Evolutionary conservation across 345 rosid genomes (phyloP).

Genomic region (Murraya koenigii): DNA sequence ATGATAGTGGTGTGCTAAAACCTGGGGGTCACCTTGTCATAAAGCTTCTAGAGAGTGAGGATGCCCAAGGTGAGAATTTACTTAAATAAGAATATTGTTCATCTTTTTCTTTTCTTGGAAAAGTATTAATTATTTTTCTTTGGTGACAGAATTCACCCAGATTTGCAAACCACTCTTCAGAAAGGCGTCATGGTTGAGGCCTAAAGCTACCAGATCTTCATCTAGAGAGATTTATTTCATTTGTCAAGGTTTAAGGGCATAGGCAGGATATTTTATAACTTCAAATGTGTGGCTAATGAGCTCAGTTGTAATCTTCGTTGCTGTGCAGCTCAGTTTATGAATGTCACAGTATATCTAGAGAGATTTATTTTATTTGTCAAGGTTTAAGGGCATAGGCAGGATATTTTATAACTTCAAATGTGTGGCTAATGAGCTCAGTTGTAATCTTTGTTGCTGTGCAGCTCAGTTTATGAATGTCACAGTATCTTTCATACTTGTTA

Average conservation of each 20-base stretch:
- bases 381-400: constrained; percentile 35
- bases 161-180: constrained; percentile 77
- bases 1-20: constrained; percentile 50
- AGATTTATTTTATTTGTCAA: constrained; percentile 87
- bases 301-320: background rate
- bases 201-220: constrained; percentile 91
- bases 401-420: background rate
- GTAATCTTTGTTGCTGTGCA: background rate
- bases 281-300: background rate
- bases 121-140: constrained; percentile 1
- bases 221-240: constrained; percentile 92
- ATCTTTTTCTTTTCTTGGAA: background rate
- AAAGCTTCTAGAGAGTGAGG: constrained; percentile 92
- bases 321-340: background rate
- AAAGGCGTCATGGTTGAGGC: constrained; percentile 89
- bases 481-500: background rate
- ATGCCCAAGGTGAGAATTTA: constrained; percentile 54
- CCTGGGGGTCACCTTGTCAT: constrained; percentile 79
- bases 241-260: constrained; percentile 58
- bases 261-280: background rate
- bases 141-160: constrained; percentile 50
- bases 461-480: background rate
- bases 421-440: background rate
- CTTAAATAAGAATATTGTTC: background rate
- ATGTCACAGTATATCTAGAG: too few species aligned